Evolutionary conservation across 352 stramenopile species (phyloP).

Genomic region (Phytopythium delawarense): DNA sequence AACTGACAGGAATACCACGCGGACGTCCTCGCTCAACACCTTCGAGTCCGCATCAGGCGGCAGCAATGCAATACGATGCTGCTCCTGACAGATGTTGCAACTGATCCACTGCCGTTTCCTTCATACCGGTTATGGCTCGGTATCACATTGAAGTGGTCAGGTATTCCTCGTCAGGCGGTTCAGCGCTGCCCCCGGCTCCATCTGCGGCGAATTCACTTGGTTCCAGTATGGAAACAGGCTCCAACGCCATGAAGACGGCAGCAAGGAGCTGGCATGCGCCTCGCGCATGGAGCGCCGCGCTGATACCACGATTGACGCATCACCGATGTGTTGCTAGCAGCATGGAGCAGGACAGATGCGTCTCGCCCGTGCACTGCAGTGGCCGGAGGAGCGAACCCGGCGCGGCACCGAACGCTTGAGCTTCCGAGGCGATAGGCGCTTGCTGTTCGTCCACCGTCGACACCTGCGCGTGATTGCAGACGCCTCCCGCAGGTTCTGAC

Average conservation of each 20-base stretch:
- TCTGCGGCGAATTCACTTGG: neutral
- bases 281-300: neutral
- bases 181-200: neutral
- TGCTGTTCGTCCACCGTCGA: neutral
- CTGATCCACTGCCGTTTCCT: neutral
- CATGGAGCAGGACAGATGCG: neutral
- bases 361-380: neutral
- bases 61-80: too few relatives aligned
- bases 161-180: neutral
- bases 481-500: neutral
- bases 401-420: neutral
- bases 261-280: neutral
- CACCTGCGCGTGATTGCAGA: slow-evolving; percentile 1
- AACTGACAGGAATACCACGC: too few relatives aligned
- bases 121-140: neutral
- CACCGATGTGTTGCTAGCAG: too few relatives aligned
- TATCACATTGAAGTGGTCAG: neutral
- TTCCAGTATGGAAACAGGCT: neutral
- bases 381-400: neutral
- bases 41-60: too few relatives aligned
- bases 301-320: neutral
- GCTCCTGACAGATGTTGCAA: neutral
- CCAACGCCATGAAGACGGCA: neutral
- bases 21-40: too few relatives aligned
- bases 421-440: neutral